A percentile compares a stretch with the other conserved stretches of the same genome.
Evolutionary conservation across 2,329 filamentous ascomycete species (phyloP).

Genomic region (Chrysoporthe austroafricana): DNA sequence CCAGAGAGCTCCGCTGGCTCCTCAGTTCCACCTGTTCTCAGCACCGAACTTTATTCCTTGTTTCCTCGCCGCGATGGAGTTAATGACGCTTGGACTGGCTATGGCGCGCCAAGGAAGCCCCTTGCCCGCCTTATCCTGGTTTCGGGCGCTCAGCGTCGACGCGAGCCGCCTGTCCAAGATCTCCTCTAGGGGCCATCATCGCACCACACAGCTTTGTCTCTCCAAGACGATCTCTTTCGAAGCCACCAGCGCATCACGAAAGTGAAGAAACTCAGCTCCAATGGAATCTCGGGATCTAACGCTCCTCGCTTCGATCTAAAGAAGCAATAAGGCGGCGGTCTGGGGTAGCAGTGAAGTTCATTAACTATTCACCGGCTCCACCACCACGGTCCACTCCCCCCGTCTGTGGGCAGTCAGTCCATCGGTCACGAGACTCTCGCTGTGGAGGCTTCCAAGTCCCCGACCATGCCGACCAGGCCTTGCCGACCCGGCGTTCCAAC

Average conservation of each 20-base stretch:
- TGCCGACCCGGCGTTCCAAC: too few species aligned
- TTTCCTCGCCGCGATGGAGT: background rate
- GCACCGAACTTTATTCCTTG: background rate
- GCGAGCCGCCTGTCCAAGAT: background rate
- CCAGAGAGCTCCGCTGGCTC: background rate
- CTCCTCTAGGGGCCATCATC: background rate
- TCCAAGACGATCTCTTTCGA: too few species aligned
- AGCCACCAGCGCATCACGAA: too few species aligned
- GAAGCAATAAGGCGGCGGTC: too few species aligned
- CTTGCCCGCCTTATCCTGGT: background rate
- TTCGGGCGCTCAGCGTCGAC: background rate
- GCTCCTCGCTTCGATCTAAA: too few species aligned
- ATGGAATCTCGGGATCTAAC: too few species aligned
- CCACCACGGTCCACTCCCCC: background rate
- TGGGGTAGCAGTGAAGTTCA: too few species aligned
- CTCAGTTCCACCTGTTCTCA: background rate
- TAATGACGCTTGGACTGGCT: background rate
- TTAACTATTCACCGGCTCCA: too few species aligned
- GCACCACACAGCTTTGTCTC: background rate
- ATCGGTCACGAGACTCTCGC: background rate
- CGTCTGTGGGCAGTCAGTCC: background rate
- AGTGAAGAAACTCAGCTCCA: too few species aligned
- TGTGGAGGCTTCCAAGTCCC: background rate
- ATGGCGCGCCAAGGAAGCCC: background rate
- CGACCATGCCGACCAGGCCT: background rate